These are phyloP conservation scores for Podosphaera leucotricha DNA, from an alignment of 2,329 filamentous ascomycete genomes.

Conservation along the genomic window DNA sequence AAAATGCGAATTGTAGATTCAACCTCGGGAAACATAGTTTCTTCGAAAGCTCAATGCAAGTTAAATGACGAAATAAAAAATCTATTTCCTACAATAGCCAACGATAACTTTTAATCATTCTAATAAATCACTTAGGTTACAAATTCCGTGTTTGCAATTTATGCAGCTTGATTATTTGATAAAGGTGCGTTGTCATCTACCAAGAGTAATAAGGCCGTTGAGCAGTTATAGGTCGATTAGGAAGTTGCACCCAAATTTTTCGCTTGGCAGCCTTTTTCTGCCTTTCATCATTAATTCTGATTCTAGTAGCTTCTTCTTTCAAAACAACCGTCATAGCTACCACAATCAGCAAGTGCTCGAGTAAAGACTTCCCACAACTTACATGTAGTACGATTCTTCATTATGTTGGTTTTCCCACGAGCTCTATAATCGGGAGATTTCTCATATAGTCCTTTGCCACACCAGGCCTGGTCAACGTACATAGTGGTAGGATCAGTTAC, in stretches of 20 bases:
- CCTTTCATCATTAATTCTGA: slow-evolving; percentile 57
- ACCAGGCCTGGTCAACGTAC: slow-evolving; percentile 86
- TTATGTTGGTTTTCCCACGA: slow-evolving; percentile 42
- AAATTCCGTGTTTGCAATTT: not conserved
- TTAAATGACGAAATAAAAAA: too few species aligned
- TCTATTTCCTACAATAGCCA: too few species aligned
- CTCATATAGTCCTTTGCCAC: slow-evolving; percentile 45
- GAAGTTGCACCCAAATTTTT: slow-evolving; percentile 70
- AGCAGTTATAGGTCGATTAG: slow-evolving; percentile 59
- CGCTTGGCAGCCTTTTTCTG: slow-evolving; percentile 50
- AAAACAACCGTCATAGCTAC: slow-evolving; percentile 54
- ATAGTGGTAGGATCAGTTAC: slow-evolving; percentile 56
- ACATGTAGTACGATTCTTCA: slow-evolving; percentile 55
- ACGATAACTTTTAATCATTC: too few species aligned
- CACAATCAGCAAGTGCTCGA: not conserved
- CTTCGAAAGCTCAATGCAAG: too few species aligned
- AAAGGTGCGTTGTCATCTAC: slow-evolving; percentile 25
- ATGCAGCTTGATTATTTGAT: not conserved
- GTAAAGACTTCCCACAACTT: slow-evolving; percentile 19
- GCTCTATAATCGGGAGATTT: slow-evolving; percentile 47
- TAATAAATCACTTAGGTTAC: too few species aligned
- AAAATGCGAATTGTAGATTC: too few species aligned
- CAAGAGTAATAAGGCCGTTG: slow-evolving; percentile 84
- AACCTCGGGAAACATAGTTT: too few species aligned
- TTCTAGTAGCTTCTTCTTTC: slow-evolving; percentile 81